A percentile compares a stretch with the other conserved stretches of the same genome.
Evolutionary conservation across 805 yeast species (phyloP).

Genomic region (Tetrapisispora pingtungensis): DNA sequence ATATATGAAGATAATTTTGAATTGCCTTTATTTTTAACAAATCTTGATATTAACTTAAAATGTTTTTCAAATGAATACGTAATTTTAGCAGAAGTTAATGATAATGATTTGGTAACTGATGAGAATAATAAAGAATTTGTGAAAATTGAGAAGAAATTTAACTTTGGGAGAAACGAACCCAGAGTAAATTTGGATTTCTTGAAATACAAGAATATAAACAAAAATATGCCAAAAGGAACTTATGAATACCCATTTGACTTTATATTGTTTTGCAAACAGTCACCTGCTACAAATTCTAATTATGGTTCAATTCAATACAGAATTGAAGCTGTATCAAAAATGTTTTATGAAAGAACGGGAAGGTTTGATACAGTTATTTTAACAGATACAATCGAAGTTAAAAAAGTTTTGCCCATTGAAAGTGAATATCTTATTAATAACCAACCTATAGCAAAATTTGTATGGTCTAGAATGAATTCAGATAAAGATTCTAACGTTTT

Average conservation of each 20-base stretch:
- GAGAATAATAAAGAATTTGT: background rate
- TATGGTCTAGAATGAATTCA: background rate
- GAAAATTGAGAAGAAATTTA: background rate
- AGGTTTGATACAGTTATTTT: conserved; percentile 9
- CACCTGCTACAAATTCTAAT: conserved; percentile 2
- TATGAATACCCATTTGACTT: conserved; percentile 5
- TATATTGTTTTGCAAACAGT: background rate
- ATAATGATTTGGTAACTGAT: background rate
- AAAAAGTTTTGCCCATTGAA: conserved; percentile 8
- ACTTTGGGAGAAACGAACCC: background rate
- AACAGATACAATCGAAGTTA: conserved; percentile 9
- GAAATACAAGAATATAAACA: background rate
- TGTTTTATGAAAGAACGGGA: conserved; percentile 1
- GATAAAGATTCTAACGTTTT: background rate
- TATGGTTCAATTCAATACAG: conserved; percentile 5
- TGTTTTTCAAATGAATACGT: conserved; percentile 15
- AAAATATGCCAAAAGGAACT: background rate
- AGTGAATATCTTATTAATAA: conserved; percentile 4
- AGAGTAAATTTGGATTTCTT: conserved; percentile 2
- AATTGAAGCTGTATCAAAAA: conserved; percentile 5
- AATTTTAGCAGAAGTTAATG: conserved; percentile 6
- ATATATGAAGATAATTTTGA: background rate
- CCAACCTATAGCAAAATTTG: background rate
- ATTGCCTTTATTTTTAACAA: conserved; percentile 6
- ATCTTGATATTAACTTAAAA: conserved; percentile 10